Evolutionary conservation across 2,329 filamentous ascomycete species (phyloP).

Genomic region (Harringtonia aguacate): DNA sequence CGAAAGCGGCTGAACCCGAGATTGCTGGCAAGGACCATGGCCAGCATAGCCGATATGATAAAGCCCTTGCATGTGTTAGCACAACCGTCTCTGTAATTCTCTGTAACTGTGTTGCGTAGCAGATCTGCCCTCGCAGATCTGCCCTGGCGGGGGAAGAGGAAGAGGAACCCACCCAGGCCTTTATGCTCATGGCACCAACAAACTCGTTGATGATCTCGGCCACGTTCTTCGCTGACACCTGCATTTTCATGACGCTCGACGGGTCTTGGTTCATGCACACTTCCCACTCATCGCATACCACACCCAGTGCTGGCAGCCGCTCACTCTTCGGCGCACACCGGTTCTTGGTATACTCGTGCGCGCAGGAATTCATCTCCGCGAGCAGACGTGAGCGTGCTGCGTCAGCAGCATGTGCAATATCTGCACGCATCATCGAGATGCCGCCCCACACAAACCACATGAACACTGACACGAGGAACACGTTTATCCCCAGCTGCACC

Average conservation of each 20-base stretch:
- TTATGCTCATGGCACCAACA: slow-evolving; percentile 80
- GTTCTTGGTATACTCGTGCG: slow-evolving; percentile 64
- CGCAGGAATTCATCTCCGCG: slow-evolving; percentile 63
- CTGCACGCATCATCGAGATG: slow-evolving; percentile 58
- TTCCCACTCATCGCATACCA: slow-evolving; percentile 70
- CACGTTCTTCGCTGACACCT: slow-evolving; percentile 76
- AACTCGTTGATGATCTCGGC: slow-evolving; percentile 92
- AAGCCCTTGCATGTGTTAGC: slow-evolving; percentile 32
- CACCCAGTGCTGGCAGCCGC: slow-evolving; percentile 61
- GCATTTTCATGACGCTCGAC: slow-evolving; percentile 63
- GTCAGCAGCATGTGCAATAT: slow-evolving; percentile 63
- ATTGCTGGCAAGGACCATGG: slow-evolving; percentile 40
- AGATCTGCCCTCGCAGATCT: too few species aligned
- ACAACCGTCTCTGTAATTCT: too few species aligned
- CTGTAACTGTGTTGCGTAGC: too few species aligned
- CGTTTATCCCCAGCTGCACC: slow-evolving; percentile 52
- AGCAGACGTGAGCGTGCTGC: slow-evolving; percentile 59
- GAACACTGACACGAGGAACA: slow-evolving; percentile 42
- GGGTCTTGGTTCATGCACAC: slow-evolving; percentile 82
- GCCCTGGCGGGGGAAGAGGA: too few species aligned
- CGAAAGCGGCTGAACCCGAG: slow-evolving; percentile 29
- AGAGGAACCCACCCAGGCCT: slow-evolving; percentile 51
- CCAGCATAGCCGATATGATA: slow-evolving; percentile 36
- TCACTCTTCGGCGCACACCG: slow-evolving; percentile 53
- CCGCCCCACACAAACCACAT: slow-evolving; percentile 61